These are phyloP conservation scores for Metarhizium sp. DNA, from an alignment of 2,329 filamentous ascomycete species.

Conservation along the genomic window DNA sequence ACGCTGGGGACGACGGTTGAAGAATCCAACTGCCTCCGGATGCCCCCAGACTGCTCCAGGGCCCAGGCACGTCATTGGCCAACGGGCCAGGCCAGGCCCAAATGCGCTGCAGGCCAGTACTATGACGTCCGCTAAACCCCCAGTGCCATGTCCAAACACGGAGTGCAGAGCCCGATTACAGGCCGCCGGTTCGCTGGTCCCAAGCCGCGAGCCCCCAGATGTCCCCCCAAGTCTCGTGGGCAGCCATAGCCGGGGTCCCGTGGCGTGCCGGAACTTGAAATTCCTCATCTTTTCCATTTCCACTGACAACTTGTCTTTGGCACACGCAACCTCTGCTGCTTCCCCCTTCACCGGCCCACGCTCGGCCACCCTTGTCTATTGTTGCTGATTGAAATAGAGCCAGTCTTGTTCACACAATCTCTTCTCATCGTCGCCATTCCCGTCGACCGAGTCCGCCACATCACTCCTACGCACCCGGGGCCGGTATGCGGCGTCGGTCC, in stretches of 20 bases:
- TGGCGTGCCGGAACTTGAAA: conserved; percentile 2
- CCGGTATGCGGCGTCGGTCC: conserved; percentile 10
- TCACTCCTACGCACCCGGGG: background rate
- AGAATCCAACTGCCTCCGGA: background rate
- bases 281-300: background rate
- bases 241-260: background rate
- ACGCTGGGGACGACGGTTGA: background rate
- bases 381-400: background rate
- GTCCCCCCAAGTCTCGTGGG: background rate
- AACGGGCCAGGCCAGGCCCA: no score
- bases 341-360: background rate
- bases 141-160: no score
- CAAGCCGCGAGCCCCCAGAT: background rate
- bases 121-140: no score
- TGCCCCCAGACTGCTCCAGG: background rate
- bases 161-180: no score
- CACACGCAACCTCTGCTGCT: background rate
- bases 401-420: background rate
- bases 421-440: background rate
- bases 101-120: no score
- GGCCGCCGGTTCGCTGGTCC: no score
- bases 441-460: background rate
- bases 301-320: background rate
- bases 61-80: no score
- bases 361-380: background rate